Evolutionary conservation across 2,329 filamentous ascomycete genomes (phyloP), one percentile per base, ranked within the genome.

Genomic region (Xylariaceae sp.): DNA sequence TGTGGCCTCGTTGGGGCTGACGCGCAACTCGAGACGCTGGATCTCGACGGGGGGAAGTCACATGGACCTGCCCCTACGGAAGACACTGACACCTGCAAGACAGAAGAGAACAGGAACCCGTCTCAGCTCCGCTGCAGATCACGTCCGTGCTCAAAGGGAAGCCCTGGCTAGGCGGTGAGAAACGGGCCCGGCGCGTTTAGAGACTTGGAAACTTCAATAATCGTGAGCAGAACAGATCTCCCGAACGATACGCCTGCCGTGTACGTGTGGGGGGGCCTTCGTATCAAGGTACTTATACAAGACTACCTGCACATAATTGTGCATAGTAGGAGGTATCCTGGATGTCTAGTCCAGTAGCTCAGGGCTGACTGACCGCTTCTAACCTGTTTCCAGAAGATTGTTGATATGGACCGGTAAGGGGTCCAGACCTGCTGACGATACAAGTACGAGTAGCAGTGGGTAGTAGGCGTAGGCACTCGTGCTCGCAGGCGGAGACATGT

Each of bases 21-120:
- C 42, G 13, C 34, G 52, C 42, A 54, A 18, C 47, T 49, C 47
- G 17, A 44, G 13, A 13, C 48, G 50, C 45, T 11, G 13, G 18
- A 39, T 9, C 23, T 13, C 37, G 35, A 48, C 39, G 6, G 48
- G 35, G 18, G 35, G 15, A 57, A 53, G 55, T 55, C 60, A 54
- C 50, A 59, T 57, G 60, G 47, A 37, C 23, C 23, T 30, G 45
- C 47, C 4, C 7, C 37, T 17, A 9, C 45, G 50, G 23, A 30
- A 30, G 23, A 30, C 60, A 60, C 50, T 52, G 55, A 34, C 52
- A 37, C 51, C 53, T 60, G 50, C 55, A 56, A 59, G 53, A 45
- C 53, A 39, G 53, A 18, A 58, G 23, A 39, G 51, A 35, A 3
- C 34, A 11, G 6, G 35, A 30, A n/a, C 18, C 35, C 49, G 17